Evolutionary conservation across 352 stramenopile species (phyloP).

Genomic region (Globisporangium recalcitrans): DNA sequence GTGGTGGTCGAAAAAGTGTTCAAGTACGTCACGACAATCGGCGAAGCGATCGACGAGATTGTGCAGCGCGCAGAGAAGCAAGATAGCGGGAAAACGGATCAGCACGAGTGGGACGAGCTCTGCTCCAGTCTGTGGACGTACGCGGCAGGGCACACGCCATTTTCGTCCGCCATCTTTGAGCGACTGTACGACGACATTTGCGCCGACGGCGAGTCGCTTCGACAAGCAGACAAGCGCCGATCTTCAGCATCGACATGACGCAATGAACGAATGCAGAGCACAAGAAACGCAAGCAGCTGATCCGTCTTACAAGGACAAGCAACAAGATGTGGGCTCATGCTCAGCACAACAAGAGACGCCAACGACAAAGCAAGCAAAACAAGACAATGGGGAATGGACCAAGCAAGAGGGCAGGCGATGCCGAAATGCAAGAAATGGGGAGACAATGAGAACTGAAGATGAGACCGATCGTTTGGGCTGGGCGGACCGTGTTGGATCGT

Average conservation of each 20-base stretch:
- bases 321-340: not conserved
- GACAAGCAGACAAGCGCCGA: slow-evolving; percentile 15
- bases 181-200: slow-evolving; percentile 86
- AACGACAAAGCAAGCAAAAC: not conserved
- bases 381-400: not conserved
- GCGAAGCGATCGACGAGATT: slow-evolving; percentile 71
- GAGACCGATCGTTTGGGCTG: not conserved
- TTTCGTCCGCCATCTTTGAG: slow-evolving; percentile 69
- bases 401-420: slow-evolving; percentile 2
- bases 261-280: slow-evolving; percentile 1
- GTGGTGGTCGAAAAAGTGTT: slow-evolving; percentile 83
- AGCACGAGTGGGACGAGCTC: slow-evolving; percentile 63
- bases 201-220: slow-evolving; percentile 50
- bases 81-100: slow-evolving; percentile 10
- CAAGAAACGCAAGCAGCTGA: not conserved
- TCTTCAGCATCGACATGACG: slow-evolving; percentile 18
- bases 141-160: slow-evolving; percentile 69
- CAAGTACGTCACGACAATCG: slow-evolving; percentile 84
- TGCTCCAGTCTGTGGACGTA: slow-evolving; percentile 79
- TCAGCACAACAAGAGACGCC: not conserved
- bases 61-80: slow-evolving; percentile 41
- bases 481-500: slow-evolving; percentile 4
- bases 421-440: not conserved
- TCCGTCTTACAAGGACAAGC: not conserved
- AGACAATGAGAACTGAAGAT: not conserved